Base-by-base conservation (phyloP, 345 rosid species). In the Acer yangbiense region DNA sequence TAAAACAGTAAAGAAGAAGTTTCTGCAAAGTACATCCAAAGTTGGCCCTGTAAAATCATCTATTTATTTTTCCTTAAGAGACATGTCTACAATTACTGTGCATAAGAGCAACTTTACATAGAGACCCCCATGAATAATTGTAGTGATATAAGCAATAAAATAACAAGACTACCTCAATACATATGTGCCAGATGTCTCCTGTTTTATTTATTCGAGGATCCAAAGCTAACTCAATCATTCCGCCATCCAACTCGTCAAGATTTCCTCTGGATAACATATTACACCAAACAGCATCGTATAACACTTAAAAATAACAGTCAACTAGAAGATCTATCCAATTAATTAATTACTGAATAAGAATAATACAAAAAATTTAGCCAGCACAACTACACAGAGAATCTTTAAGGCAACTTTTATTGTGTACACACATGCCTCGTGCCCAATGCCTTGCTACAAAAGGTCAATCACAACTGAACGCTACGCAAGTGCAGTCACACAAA, bases 121-220 rank as follows among this genome's bases (percentile, higher is more conserved):
- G 2, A 27, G 25, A 60, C 57, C 18, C 6, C 16, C 10, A 32
- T 6, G 71, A 41, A 75, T 39, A 48, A 60, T 69, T 52, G 54
- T 44, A 1, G 39, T 68, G 32, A 52, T 13, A 39, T 43, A 61
- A 23, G 76, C 14, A 76, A 50, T 62, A n/a, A 64, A 41, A 73
- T 54, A 75, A 76, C 44, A 78, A 77, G 71, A 77, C 71, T 77
- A 92, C 99, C 98, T 93, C 88, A 54, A 95, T 69, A 64, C 85
- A 88, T 60, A 93, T 89, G 81, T 95, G 99, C 99, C 98, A 95
- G 77, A 87, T 80, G 80, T 95, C 94, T 72, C 97, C 98, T 21
- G 98, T 95, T 88, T 87, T 95, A 75, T 95, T 95, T 58, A 63
- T 67, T 14, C 12, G 80, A 68, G 94, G 90, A 89, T 95, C 94